phyloP scores from a whole-genome alignment of 768 basidiomycete species.

The Psilocybe subaeruginosa region DNA sequence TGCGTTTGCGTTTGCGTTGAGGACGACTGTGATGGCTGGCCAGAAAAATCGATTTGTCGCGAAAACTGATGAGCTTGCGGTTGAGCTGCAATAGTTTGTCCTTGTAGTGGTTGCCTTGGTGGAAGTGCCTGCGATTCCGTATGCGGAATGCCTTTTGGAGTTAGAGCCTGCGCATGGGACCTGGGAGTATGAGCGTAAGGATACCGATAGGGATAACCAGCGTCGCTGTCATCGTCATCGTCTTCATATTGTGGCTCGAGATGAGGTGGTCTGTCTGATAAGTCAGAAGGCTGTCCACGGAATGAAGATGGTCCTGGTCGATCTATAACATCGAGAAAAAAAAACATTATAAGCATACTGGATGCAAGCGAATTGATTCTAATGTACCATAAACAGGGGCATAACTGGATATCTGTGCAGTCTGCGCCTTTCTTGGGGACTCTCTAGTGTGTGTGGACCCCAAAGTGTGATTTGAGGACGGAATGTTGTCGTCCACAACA shows the following conservation, averaged over 20 bases:
- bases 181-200: slow-evolving; percentile 9
- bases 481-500: neutral
- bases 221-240: slow-evolving; percentile 14
- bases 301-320: neutral
- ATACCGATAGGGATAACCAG: slow-evolving; percentile 16
- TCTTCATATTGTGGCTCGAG: slow-evolving; percentile 14
- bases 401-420: neutral
- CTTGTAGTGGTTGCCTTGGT: neutral
- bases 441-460: neutral
- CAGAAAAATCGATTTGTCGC: neutral
- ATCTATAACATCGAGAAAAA: neutral
- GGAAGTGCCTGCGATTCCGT: neutral
- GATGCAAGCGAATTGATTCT: neutral
- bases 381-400: neutral
- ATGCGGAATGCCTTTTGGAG: slow-evolving; percentile 17
- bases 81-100: neutral
- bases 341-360: too few species aligned
- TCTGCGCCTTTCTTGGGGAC: neutral
- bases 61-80: neutral
- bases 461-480: neutral
- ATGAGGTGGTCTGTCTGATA: neutral
- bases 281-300: neutral
- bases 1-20: neutral
- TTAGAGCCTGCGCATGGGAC: slow-evolving; percentile 14
- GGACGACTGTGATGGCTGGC: neutral